A percentile compares a stretch with the other conserved stretches of the same genome.
Conservation (phyloP, 441 rosid genomes). For the Syzygium syzygioides region DNA sequence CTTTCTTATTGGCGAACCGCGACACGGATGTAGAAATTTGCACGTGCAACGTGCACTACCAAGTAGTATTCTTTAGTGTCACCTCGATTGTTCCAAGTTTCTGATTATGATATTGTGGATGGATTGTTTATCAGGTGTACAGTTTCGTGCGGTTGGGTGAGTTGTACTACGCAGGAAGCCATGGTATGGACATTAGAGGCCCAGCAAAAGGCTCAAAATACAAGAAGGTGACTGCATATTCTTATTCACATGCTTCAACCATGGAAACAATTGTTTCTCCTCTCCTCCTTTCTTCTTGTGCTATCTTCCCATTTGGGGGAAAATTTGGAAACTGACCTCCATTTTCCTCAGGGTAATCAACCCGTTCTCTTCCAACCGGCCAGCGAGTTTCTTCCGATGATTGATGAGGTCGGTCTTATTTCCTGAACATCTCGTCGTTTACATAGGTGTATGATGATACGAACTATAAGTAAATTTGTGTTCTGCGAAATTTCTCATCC, state of each 20-base stretch:
- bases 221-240: slow-evolving; percentile 40
- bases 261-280: background rate
- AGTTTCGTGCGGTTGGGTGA: slow-evolving; percentile 75
- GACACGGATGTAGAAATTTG: background rate
- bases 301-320: background rate
- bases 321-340: background rate
- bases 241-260: background rate
- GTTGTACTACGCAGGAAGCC: slow-evolving; percentile 96
- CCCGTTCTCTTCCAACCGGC: slow-evolving; percentile 64
- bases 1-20: background rate
- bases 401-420: slow-evolving; percentile 40
- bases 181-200: slow-evolving; percentile 98
- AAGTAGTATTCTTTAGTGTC: background rate
- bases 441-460: background rate
- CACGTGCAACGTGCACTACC: background rate
- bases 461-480: background rate
- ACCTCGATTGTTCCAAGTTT: background rate
- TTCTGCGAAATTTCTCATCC: background rate
- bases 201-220: slow-evolving; percentile 61
- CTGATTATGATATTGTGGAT: background rate
- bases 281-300: background rate
- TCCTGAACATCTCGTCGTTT: background rate
- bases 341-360: slow-evolving; percentile 27
- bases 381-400: slow-evolving; percentile 60
- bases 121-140: slow-evolving; percentile 47